These are phyloP conservation scores for Fragaria vesca DNA, from an alignment of 306 rosid genomes.

Conservation along the genomic window DNA sequence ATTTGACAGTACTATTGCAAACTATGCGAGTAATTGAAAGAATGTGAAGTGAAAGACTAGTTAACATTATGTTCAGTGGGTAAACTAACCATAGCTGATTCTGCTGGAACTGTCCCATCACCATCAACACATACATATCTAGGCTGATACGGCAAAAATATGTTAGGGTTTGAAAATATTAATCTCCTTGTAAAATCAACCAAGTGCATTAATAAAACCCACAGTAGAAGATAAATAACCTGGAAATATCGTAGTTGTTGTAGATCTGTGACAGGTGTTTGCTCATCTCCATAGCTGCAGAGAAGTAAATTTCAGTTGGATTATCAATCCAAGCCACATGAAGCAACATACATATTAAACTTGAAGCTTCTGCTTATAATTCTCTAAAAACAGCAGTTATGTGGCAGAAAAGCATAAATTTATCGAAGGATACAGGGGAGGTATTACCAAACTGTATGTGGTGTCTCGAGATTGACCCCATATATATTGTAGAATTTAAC, in stretches of 20 bases:
- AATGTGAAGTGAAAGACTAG: background rate
- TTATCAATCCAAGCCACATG: background rate
- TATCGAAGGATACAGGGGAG: constrained; percentile 15
- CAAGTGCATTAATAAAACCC: constrained; percentile 1
- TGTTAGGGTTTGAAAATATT: constrained; percentile 6
- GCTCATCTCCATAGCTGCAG: constrained; percentile 79
- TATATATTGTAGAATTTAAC: constrained; percentile 92
- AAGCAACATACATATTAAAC: background rate
- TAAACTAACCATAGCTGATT: constrained; percentile 78
- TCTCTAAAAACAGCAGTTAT: background rate
- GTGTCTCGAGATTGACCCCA: constrained; percentile 65
- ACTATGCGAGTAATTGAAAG: background rate
- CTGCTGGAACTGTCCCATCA: constrained; percentile 92
- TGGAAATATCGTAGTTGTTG: constrained; percentile 50
- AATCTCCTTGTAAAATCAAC: constrained; percentile 11
- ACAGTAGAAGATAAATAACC: constrained; percentile 42
- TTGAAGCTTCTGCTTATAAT: constrained; percentile 6
- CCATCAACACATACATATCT: constrained; percentile 71
- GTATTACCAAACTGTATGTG: constrained; percentile 86
- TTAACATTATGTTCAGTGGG: background rate
- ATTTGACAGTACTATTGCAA: background rate
- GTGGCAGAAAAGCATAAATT: background rate
- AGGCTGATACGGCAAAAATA: constrained; percentile 52
- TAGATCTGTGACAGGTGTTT: constrained; percentile 67
- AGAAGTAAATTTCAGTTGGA: constrained; percentile 24